Conservation (phyloP, 257 asterid species). For the Linderniella brevidens region DNA sequence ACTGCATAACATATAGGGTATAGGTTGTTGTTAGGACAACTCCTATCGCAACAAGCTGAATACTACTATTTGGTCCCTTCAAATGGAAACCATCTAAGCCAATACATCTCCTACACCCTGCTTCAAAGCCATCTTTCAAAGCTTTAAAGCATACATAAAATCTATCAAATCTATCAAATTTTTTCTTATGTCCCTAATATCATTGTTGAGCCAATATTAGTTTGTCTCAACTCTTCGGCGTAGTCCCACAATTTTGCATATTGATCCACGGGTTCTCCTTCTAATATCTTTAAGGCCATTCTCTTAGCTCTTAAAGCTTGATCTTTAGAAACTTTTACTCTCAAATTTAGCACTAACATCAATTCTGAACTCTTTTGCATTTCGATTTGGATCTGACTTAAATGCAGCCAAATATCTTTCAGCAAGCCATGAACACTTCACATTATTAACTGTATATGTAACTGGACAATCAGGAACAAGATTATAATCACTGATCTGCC, state of each 20-base stretch:
- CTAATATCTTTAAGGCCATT: background rate
- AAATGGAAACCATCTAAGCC: background rate
- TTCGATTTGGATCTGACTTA: too few relatives aligned
- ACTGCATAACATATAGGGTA: background rate
- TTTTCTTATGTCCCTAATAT: background rate
- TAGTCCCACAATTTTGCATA: background rate
- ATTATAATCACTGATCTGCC: too few relatives aligned
- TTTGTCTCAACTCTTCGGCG: background rate
- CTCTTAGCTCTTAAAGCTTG: background rate
- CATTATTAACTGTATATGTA: too few relatives aligned
- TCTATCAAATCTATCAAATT: background rate
- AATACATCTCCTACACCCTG: background rate
- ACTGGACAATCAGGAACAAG: background rate
- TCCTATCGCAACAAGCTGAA: background rate
- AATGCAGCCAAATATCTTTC: too few relatives aligned
- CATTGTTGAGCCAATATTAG: background rate
- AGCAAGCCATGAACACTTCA: too few relatives aligned
- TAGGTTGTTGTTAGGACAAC: background rate
- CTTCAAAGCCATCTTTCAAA: background rate
- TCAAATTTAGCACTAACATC: too few relatives aligned
- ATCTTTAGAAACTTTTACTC: background rate
- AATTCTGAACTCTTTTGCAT: too few relatives aligned
- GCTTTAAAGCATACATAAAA: background rate
- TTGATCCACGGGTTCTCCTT: background rate
- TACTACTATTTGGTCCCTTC: background rate